Conservation (phyloP, 352 stramenopile genomes). For the Pythium myriotylum region DNA sequence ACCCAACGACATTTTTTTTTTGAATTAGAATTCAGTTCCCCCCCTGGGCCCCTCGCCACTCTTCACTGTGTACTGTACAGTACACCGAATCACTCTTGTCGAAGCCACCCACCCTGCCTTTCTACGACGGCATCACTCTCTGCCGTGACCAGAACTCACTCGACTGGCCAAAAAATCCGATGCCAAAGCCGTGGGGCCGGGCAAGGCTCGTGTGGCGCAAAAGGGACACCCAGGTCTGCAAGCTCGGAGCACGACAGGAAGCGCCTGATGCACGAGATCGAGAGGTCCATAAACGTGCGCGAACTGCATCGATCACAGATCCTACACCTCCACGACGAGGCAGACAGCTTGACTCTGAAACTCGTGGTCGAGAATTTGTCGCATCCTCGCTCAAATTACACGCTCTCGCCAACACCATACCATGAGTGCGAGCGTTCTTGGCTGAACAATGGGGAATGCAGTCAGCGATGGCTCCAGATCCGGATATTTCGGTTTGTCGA, state of each 20-base stretch:
- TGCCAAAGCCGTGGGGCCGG: not conserved
- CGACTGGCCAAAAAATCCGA: constrained; percentile 7
- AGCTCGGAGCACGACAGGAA: constrained; percentile 22
- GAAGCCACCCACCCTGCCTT: too few relatives aligned
- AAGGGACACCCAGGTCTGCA: constrained; percentile 20
- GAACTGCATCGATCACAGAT: not conserved
- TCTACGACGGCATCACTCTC: not conserved
- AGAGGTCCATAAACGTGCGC: not conserved
- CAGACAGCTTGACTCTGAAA: constrained; percentile 9
- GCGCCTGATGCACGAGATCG: constrained; percentile 14
- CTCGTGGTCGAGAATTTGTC: constrained; percentile 14
- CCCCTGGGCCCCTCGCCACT: too few relatives aligned
- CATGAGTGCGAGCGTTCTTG: constrained; percentile 1
- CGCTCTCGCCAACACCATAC: constrained; percentile 10
- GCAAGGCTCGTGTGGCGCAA: constrained; percentile 15
- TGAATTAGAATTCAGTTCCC: too few relatives aligned
- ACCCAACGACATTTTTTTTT: too few relatives aligned
- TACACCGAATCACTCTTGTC: too few relatives aligned
- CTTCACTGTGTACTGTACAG: too few relatives aligned
- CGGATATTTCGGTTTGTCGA: constrained; percentile 5
- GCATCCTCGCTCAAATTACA: constrained; percentile 1
- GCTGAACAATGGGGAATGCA: constrained; percentile 11
- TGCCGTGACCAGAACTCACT: too few relatives aligned
- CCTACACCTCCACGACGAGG: constrained; percentile 9
- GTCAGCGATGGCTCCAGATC: constrained; percentile 1